Percentiles rank a stretch among this genome's conserved stretches.
These are phyloP conservation scores for Xylaria digitata DNA, from an alignment of 2,329 filamentous ascomycete species.

Conservation along the genomic window DNA sequence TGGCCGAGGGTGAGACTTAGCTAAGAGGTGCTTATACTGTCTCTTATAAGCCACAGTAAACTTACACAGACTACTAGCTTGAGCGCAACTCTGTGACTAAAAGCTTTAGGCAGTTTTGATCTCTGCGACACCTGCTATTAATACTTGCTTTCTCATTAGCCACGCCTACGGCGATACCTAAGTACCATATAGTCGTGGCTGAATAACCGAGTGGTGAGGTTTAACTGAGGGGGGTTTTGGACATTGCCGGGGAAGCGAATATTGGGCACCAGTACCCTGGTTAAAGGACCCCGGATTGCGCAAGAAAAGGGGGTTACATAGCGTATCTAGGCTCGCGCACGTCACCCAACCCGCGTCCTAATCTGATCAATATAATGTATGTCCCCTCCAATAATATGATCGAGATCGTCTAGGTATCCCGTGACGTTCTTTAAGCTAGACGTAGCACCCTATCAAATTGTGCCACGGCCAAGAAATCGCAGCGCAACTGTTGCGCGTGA, in stretches of 20 bases:
- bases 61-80: too few relatives aligned
- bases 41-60: too few relatives aligned
- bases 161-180: too few relatives aligned
- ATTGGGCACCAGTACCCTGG: constrained; percentile 26
- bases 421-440: constrained; percentile 10
- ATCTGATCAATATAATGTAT: constrained; percentile 16
- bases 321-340: constrained; percentile 22
- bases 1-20: too few relatives aligned
- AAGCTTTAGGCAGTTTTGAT: too few relatives aligned
- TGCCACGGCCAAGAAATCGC: constrained; percentile 23
- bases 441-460: constrained; percentile 22
- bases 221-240: neutral
- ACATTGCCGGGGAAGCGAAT: neutral
- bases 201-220: neutral
- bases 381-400: constrained; percentile 24
- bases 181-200: too few relatives aligned
- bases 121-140: too few relatives aligned
- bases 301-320: constrained; percentile 32
- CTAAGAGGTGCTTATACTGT: too few relatives aligned
- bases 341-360: constrained; percentile 30
- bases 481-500: constrained; percentile 19
- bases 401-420: neutral
- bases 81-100: too few relatives aligned
- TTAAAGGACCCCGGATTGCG: constrained; percentile 14
- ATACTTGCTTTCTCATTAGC: too few relatives aligned